Percentiles rank a stretch among this genome's conserved stretches.
Evolutionary conservation across 1,284 basidiomycete species (phyloP).

Genomic region (Trametes versicolor): DNA sequence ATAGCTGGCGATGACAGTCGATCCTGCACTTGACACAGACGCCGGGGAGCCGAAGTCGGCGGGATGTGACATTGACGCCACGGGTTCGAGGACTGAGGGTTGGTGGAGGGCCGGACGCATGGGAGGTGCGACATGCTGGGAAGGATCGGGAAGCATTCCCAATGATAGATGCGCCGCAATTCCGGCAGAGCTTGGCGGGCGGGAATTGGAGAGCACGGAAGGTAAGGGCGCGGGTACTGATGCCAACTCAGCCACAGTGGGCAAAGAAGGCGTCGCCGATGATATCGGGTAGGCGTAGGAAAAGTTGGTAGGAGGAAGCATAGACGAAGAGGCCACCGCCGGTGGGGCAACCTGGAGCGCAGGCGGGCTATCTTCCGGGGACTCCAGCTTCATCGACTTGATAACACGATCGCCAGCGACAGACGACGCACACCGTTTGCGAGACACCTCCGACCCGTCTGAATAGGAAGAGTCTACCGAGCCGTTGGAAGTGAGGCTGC

Average conservation of each 20-base stretch:
- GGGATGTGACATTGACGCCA: conserved; percentile 31
- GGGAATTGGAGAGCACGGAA: conserved; percentile 47
- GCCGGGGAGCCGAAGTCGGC: conserved; percentile 31
- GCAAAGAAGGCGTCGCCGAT: conserved; percentile 35
- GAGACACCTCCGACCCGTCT: conserved; percentile 48
- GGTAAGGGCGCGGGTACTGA: conserved; percentile 43
- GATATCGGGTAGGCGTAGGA: conserved; percentile 39
- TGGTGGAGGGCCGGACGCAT: conserved; percentile 31
- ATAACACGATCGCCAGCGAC: conserved; percentile 66
- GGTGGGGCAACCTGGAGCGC: conserved; percentile 38
- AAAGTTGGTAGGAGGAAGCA: conserved; percentile 42
- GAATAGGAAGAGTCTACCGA: conserved; percentile 39
- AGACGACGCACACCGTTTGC: conserved; percentile 76
- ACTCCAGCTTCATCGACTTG: conserved; percentile 75
- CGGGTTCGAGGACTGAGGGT: conserved; percentile 27
- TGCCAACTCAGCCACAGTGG: conserved; percentile 37
- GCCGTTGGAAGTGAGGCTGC: conserved; percentile 34
- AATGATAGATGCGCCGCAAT: conserved; percentile 41
- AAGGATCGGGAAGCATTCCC: conserved; percentile 40
- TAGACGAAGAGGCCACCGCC: conserved; percentile 38
- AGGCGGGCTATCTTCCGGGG: conserved; percentile 59
- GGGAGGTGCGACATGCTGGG: conserved; percentile 33
- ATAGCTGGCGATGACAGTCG: conserved; percentile 25
- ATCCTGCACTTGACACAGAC: conserved; percentile 22
- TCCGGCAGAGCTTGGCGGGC: conserved; percentile 54